A percentile compares a stretch with the other conserved stretches of the same genome.
Evolutionary conservation across 2,329 filamentous ascomycete genomes (phyloP).

Genomic region (Pseudocercospora musae): DNA sequence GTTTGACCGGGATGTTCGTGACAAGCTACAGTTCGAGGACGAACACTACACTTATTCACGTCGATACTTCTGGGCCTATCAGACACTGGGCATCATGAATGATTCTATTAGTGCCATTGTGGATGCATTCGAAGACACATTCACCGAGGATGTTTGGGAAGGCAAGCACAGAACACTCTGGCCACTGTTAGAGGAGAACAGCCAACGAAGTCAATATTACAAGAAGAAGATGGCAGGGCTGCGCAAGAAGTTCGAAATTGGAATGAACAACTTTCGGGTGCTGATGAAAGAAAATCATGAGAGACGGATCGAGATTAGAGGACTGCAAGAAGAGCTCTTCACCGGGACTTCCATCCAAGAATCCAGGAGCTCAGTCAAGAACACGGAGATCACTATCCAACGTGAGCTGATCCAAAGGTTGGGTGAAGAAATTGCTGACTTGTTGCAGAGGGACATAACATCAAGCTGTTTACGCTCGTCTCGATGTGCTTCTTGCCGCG

Average conservation of each 20-base stretch:
- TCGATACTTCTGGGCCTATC: conserved; percentile 62
- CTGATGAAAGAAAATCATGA: conserved; percentile 53
- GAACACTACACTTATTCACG: conserved; percentile 59
- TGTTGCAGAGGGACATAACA: conserved; percentile 55
- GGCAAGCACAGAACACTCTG: conserved; percentile 55
- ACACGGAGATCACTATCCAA: conserved; percentile 49
- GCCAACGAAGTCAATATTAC: conserved; percentile 48
- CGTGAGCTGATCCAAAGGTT: conserved; percentile 27
- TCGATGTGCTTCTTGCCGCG: conserved; percentile 61
- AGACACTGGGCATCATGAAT: conserved; percentile 59
- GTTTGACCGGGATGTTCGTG: conserved; percentile 55
- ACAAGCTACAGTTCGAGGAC: conserved; percentile 61
- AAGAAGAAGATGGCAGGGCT: conserved; percentile 48
- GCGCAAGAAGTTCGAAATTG: conserved; percentile 50
- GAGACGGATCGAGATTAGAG: conserved; percentile 54
- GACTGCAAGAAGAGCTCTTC: conserved; percentile 60
- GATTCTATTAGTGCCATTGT: conserved; percentile 59
- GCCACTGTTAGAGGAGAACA: conserved; percentile 51
- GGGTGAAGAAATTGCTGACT: conserved; percentile 2
- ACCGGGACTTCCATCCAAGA: conserved; percentile 62
- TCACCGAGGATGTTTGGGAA: conserved; percentile 58
- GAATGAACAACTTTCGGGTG: conserved; percentile 49
- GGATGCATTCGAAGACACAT: conserved; percentile 55
- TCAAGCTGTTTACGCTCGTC: conserved; percentile 58
- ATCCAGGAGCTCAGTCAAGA: conserved; percentile 57